phyloP scores from a whole-genome alignment of 176 grass and related monocot species.

The Carex myosuroides region DNA sequence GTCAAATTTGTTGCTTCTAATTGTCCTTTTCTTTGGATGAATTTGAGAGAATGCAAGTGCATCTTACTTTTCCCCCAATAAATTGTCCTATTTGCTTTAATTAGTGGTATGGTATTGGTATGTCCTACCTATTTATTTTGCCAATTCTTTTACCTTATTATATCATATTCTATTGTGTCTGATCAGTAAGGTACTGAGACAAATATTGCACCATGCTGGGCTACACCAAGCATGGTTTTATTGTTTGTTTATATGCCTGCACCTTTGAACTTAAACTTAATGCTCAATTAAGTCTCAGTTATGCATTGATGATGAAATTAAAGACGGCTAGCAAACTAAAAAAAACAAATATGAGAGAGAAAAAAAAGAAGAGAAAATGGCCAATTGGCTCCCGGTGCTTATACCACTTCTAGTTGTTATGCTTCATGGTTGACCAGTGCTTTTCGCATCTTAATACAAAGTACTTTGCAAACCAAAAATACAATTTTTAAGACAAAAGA shows the following conservation, averaged over 20 bases:
- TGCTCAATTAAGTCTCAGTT: not conserved
- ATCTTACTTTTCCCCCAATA: not conserved
- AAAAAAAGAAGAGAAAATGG: not conserved
- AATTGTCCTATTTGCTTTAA: not conserved
- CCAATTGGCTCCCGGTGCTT: not conserved
- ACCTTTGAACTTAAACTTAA: not conserved
- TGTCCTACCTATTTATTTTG: not conserved
- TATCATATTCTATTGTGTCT: not conserved
- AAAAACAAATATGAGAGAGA: not conserved
- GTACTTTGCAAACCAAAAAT: not conserved
- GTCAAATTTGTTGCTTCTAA: not conserved
- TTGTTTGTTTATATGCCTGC: not conserved
- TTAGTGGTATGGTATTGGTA: not conserved
- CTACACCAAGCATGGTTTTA: not conserved
- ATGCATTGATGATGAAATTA: not conserved
- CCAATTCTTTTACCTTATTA: not conserved
- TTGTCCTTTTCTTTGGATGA: conserved; percentile 3
- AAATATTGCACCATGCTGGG: not conserved
- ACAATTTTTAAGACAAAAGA: not conserved
- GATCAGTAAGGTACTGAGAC: not conserved
- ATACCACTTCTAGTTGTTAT: not conserved
- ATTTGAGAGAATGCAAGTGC: not conserved
- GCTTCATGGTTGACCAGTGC: not conserved
- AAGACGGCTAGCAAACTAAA: not conserved
- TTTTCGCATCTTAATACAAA: not conserved